Conservation (phyloP, 2,329 filamentous ascomycete genomes). For the Fonsecaea pedrosoi region DNA sequence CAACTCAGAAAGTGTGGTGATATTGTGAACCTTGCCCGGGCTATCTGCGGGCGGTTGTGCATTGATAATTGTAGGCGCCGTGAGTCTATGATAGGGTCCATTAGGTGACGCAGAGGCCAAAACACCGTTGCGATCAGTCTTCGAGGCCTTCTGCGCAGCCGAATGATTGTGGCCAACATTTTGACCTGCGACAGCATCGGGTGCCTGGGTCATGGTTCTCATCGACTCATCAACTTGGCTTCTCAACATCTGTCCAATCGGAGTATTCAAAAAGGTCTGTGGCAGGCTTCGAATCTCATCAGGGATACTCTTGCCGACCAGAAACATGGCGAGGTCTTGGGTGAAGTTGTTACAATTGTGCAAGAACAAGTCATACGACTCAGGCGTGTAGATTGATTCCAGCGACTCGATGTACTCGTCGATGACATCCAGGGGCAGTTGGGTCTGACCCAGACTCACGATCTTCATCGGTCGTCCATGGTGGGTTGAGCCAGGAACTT, state of each 20-base stretch:
- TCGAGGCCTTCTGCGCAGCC: conserved; percentile 17
- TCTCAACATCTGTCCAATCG: conserved; percentile 85
- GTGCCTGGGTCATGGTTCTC: conserved; percentile 67
- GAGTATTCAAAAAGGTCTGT: conserved; percentile 81
- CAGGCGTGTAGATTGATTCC: conserved; percentile 78
- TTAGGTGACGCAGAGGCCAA: conserved; percentile 16
- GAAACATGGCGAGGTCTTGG: conserved; percentile 87
- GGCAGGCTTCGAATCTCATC: conserved; percentile 85
- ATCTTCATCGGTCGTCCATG: conserved; percentile 82
- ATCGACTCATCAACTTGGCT: conserved; percentile 74
- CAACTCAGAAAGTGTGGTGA: conserved; percentile 65
- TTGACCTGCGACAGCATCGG: conserved; percentile 45
- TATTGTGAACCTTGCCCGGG: conserved; percentile 64
- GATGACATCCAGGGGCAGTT: conserved; percentile 79
- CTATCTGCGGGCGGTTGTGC: conserved; percentile 20
- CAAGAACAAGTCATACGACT: conserved; percentile 85
- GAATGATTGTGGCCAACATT: conserved; percentile 31
- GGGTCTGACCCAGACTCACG: conserved; percentile 75
- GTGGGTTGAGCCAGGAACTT: conserved; percentile 81
- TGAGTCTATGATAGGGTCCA: conserved; percentile 15
- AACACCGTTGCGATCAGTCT: conserved; percentile 18
- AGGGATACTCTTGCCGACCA: conserved; percentile 87
- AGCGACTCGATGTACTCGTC: conserved; percentile 87
- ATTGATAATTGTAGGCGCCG: conserved; percentile 31
- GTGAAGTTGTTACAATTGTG: conserved; percentile 99